These are phyloP conservation scores for Vitis labrusca DNA, from an alignment of 164 flowering plant genomes.

Conservation along the genomic window DNA sequence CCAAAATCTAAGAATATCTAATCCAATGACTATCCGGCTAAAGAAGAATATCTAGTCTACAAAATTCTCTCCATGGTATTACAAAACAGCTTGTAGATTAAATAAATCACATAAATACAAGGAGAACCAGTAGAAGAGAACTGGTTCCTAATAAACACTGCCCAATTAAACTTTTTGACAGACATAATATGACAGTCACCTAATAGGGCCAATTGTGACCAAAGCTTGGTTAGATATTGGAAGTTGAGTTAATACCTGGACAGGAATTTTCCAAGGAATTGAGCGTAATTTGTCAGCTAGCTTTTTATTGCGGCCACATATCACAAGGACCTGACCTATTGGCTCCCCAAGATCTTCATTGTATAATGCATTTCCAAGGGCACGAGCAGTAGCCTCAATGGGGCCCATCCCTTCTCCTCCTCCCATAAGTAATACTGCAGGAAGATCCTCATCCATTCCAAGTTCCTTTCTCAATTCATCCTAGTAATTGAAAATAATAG, in stretches of 20 bases:
- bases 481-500: constrained; percentile 27
- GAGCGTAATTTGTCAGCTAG: constrained; percentile 63
- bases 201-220: neutral
- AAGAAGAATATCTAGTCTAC: no score
- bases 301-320: constrained; percentile 93
- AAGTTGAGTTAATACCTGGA: constrained; percentile 53
- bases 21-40: no score
- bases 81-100: no score
- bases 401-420: constrained; percentile 99
- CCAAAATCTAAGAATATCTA: no score
- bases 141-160: neutral
- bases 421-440: constrained; percentile 94
- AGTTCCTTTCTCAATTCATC: constrained; percentile 70
- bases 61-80: no score
- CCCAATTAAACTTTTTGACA: neutral
- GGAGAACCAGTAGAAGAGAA: neutral
- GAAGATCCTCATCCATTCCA: constrained; percentile 92
- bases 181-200: neutral
- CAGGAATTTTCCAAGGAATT: constrained; percentile 87
- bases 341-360: constrained; percentile 73
- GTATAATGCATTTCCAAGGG: constrained; percentile 74
- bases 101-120: neutral
- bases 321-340: constrained; percentile 83
- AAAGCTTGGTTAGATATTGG: no score
- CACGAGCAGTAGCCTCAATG: constrained; percentile 91